A percentile compares a stretch with the other conserved stretches of the same genome.
Conservation (phyloP, 257 asterid genomes). For the Fraxinus americana region DNA sequence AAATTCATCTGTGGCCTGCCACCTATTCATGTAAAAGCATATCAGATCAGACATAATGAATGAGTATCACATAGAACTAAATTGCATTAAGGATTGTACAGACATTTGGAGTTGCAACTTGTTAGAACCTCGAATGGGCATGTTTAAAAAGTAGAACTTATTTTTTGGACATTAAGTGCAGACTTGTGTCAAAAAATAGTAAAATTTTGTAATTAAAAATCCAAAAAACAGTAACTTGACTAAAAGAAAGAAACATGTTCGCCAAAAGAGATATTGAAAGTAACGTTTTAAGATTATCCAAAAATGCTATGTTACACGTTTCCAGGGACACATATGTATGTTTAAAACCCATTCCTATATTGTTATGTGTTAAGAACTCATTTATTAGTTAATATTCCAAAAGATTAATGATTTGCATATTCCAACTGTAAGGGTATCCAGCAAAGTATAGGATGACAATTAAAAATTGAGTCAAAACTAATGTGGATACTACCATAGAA, state of each 20-base stretch:
- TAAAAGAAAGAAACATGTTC: neutral
- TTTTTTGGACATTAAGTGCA: neutral
- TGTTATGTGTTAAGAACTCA: neutral
- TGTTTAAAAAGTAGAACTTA: neutral
- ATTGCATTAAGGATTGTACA: neutral
- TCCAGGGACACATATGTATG: neutral
- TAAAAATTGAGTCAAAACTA: neutral
- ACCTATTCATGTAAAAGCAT: conserved; percentile 37
- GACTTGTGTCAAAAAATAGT: neutral
- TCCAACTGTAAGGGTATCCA: neutral
- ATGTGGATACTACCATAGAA: conserved; percentile 53
- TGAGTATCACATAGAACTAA: neutral
- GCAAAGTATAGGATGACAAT: neutral
- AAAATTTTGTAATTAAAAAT: neutral
- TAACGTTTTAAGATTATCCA: neutral
- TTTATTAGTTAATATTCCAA: neutral
- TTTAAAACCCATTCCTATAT: neutral
- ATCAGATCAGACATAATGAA: neutral
- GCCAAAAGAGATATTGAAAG: neutral
- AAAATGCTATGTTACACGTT: neutral
- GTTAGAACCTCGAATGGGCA: neutral
- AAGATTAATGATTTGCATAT: neutral
- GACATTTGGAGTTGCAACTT: neutral
- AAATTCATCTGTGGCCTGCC: conserved; percentile 57
- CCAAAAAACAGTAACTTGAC: neutral